phyloP scores from a whole-genome alignment of 2,329 filamentous ascomycete species.

The Ophiostoma quercus region DNA sequence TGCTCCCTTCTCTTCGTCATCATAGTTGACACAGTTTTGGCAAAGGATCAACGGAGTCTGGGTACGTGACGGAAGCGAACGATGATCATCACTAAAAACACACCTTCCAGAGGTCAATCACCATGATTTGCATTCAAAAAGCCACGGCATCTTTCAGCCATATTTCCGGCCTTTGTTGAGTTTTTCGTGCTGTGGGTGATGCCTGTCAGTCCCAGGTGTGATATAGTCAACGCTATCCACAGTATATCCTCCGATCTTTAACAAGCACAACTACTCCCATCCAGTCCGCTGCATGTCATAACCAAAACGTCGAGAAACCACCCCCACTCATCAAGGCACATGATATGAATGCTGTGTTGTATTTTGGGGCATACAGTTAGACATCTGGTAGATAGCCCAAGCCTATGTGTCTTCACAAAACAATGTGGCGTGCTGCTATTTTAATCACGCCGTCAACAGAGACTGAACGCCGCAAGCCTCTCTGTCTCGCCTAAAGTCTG shows the following conservation, averaged over 20 bases:
- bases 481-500: not conserved
- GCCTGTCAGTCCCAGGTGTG: not conserved
- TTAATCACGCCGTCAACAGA: not conserved
- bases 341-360: too few relatives aligned
- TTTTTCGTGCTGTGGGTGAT: not conserved
- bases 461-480: not conserved
- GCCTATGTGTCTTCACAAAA: not conserved
- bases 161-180: not conserved
- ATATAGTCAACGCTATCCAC: not conserved
- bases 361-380: not conserved
- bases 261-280: not conserved
- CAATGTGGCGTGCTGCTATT: not conserved
- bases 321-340: not conserved
- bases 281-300: not conserved
- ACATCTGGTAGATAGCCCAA: not conserved
- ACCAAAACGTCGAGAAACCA: not conserved
- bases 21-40: not conserved
- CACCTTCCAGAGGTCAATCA: not conserved
- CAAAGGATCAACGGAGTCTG: not conserved
- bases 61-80: not conserved
- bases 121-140: not conserved
- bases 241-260: not conserved
- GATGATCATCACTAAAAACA: not conserved
- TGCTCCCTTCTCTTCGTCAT: not conserved
- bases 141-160: not conserved